Base-by-base conservation (phyloP, 345 rosid species). In the Carallia brachiata region DNA sequence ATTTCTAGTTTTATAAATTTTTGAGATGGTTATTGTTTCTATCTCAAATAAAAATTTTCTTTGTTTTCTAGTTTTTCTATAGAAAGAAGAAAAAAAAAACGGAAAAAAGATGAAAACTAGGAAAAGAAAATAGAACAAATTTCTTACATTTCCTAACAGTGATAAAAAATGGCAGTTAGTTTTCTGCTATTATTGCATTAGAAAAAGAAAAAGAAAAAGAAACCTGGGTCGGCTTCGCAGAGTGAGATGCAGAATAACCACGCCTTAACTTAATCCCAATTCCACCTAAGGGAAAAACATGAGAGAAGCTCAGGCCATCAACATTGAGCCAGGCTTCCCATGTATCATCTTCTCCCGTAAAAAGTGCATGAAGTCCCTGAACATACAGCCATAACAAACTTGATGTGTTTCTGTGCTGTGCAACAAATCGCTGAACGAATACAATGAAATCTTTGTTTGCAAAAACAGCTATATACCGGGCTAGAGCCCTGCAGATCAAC, bases 271-370 rank as follows among this genome's bases (percentile, higher is more conserved):
- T 89, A 62, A 90, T 78, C 74, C 90, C 96, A 78, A 76, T 88
- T 70, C 96, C 90, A 61, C 87, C 67, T 57, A 90, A 83, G 66
- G 84, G 81, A 73, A 92, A 69, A 62, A 90, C 69, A 73, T 90
- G 73, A 61, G 92, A 79, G 81, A 92, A 84, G 17, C 98, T 91
- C 75, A 92, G 86, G 34, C 89, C 85, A 73, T 92, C 98, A 71
- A 83, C 89, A 77, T 81, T 90, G 59, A 95, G 89, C 97, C 94
- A 92, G 47, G 97, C 96, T 78, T 95, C 97, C 99, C 99, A 95
- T 27, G 96, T 92, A 69, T 87, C 78, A 80, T 92, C 98, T 84
- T 95, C 99, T 70, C 97, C 98, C 0, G 90, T 95, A 79, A 90
- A 90, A 73, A 95, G 87, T 8, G 89, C 90, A 84, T 95, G 92